These are phyloP conservation scores for Chrysoporthe deuterocubensis DNA, from an alignment of 2,329 filamentous ascomycete genomes.

Conservation along the genomic window DNA sequence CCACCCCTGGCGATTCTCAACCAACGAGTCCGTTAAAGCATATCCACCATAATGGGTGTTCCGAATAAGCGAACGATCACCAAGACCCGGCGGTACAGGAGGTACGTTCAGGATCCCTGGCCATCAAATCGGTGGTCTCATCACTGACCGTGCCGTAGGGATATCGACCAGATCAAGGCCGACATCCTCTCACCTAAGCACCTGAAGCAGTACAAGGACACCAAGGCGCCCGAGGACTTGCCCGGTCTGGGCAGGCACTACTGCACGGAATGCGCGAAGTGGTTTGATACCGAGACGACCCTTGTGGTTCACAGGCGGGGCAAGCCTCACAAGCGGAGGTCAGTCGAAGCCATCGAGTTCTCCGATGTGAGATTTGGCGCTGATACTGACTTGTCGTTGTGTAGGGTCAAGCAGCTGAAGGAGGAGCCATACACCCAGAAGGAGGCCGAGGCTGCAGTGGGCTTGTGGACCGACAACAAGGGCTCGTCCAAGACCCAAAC, in stretches of 20 bases:
- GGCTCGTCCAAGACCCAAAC: conserved; percentile 46
- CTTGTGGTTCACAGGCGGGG: conserved; percentile 77
- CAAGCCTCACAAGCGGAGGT: conserved; percentile 94
- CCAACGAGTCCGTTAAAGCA: background rate
- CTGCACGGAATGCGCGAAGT: conserved; percentile 93
- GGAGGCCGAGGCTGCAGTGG: conserved; percentile 80
- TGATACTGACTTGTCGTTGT: conserved; percentile 30
- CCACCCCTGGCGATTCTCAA: background rate
- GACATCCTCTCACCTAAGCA: conserved; percentile 82
- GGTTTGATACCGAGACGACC: conserved; percentile 86
- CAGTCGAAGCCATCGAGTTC: conserved; percentile 31
- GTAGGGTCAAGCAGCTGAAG: conserved; percentile 77
- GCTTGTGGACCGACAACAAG: conserved; percentile 72
- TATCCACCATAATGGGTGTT: conserved; percentile 64
- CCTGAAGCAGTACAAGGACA: conserved; percentile 75
- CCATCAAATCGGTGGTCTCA: conserved; percentile 5
- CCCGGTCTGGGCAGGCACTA: conserved; percentile 86
- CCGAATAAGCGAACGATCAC: conserved; percentile 67
- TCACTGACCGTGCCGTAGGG: conserved; percentile 55
- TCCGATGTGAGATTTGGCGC: background rate
- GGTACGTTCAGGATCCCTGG: conserved; percentile 47
- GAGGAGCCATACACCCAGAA: conserved; percentile 88
- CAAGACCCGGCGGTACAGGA: conserved; percentile 74
- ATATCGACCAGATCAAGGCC: conserved; percentile 88
- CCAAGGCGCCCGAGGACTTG: conserved; percentile 82